phyloP scores from a whole-genome alignment of 2,329 filamentous ascomycete genomes.

The Phialocephala subalpina region DNA sequence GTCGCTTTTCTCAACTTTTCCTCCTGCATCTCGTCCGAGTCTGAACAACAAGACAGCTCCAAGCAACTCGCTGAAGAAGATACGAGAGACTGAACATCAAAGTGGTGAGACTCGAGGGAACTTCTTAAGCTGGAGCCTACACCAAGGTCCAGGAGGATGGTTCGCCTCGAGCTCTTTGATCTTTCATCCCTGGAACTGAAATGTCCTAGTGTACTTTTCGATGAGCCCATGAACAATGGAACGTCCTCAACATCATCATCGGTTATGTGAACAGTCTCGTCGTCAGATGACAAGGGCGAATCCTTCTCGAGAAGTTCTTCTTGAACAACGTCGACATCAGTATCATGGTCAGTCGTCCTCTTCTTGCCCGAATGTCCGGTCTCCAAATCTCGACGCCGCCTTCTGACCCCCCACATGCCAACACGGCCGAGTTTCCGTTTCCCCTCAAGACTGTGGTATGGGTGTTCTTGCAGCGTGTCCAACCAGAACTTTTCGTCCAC shows the following conservation, averaged over 20 bases:
- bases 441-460: constrained; percentile 4
- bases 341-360: background rate
- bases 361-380: background rate
- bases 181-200: background rate
- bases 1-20: background rate
- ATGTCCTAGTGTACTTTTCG: background rate
- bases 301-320: background rate
- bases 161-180: background rate
- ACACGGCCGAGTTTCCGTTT: constrained; percentile 5
- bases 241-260: background rate
- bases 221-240: constrained; percentile 2
- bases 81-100: background rate
- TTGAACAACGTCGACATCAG: background rate
- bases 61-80: background rate
- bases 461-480: constrained; percentile 6
- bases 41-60: background rate
- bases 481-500: background rate
- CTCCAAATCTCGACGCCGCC: constrained; percentile 1
- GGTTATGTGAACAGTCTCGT: background rate
- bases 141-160: background rate
- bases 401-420: background rate
- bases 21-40: background rate
- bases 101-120: background rate
- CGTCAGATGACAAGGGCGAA: background rate
- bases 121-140: background rate